Base-by-base conservation (phyloP, 805 yeast genomes). In the Dipodascus albidus region DNA sequence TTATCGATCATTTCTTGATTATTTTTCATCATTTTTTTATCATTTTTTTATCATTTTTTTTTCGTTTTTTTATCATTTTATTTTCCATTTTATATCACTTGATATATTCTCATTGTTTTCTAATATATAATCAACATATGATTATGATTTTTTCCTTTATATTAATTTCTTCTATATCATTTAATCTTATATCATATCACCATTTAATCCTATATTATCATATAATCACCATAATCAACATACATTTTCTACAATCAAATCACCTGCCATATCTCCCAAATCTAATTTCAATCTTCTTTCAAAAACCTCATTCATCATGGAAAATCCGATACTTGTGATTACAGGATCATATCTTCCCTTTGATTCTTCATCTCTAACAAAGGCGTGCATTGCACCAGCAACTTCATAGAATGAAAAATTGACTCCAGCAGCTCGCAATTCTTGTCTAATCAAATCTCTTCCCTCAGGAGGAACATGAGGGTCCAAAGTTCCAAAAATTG, bases 311-410 rank as follows among this genome's bases (percentile, higher is more conserved):
- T 75, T 72, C 60, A 85, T 66, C 75, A 86, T 82, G 21, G 79
- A 83, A 59, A 81, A 69, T 62, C 91, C 83, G 27, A 80, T 71
- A 58, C 74, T 72, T 20, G 93, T 85, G 53, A 82, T 77, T 1
- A 87, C 87, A n/a, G 88, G 79, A 65, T 85, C 93, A 63, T 79
- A 85, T 61, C 93, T 73, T n/a, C 87, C 95, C 69, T 84, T 85
- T 58, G 87, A 81, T 56, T 73, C 68, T 62, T 85, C 93, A 64
- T 85, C 95, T 58, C 93, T 74, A 52, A 85, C 83, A 61, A 85
- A 85, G 0, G 95, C 93, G 60, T 86, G 95, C 65, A 85, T 89
- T 14, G 95, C 93, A 58, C 79, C 89, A 60, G 82, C 78, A 52
- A 85, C 72, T 67, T 85, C 95, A 69, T 82, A 75, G 64, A 85